Percentiles rank a stretch among this genome's conserved stretches.
Conservation (phyloP, 768 basidiomycete species). For the Podaxis rugospora region DNA sequence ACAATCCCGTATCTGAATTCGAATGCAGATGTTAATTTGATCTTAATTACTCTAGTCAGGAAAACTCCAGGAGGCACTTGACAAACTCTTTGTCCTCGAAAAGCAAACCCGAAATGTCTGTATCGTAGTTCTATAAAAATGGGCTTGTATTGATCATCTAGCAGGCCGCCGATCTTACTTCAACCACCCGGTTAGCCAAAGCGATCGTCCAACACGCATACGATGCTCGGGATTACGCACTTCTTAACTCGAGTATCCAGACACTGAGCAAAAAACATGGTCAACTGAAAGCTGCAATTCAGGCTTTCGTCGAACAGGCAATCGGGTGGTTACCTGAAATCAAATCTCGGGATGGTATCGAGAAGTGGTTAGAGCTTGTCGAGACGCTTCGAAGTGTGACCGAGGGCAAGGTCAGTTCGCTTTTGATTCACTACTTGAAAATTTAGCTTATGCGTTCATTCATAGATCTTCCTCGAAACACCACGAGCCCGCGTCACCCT, state of each 20-base stretch:
- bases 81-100: conserved; percentile 85
- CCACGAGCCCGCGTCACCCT: conserved; percentile 93
- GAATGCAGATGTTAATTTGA: conserved; percentile 10
- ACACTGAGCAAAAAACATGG: conserved; percentile 93
- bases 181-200: conserved; percentile 85
- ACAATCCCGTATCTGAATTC: neutral
- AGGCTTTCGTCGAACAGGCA: conserved; percentile 85
- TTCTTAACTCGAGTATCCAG: conserved; percentile 66
- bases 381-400: conserved; percentile 89
- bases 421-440: neutral
- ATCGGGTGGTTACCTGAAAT: conserved; percentile 82
- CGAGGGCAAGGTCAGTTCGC: conserved; percentile 82
- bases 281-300: conserved; percentile 86
- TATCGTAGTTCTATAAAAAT: neutral
- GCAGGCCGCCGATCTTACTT: conserved; percentile 88
- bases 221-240: conserved; percentile 61
- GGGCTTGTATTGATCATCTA: neutral
- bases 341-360: conserved; percentile 58
- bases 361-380: conserved; percentile 82
- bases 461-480: conserved; percentile 92
- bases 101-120: conserved; percentile 95
- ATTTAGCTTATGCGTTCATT: neutral
- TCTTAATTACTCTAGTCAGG: conserved; percentile 50
- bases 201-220: conserved; percentile 70
- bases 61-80: conserved; percentile 79